Conservation (phyloP, 2,329 filamentous ascomycete genomes). For the Polytolypa hystricis region DNA sequence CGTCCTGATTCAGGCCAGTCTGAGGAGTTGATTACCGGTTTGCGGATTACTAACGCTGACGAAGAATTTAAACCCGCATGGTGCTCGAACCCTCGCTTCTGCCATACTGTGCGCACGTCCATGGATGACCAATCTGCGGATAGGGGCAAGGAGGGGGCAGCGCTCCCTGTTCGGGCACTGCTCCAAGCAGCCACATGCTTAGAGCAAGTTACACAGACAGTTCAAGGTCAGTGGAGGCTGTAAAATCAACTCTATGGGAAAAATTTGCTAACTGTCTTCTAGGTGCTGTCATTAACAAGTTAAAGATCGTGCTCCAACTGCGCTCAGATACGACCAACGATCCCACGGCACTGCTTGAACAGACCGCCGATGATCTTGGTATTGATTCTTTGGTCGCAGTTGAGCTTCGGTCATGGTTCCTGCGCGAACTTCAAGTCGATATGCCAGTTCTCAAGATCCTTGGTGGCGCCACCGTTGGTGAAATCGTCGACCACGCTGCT, state of each 20-base stretch:
- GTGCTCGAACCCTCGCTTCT: constrained; percentile 37
- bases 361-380: constrained; percentile 17
- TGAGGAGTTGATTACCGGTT: constrained; percentile 7
- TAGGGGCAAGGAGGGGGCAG: constrained; percentile 1
- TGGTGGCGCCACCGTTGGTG: constrained; percentile 5
- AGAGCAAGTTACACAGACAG: constrained; percentile 1
- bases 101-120: constrained; percentile 18
- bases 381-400: constrained; percentile 29
- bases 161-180: neutral
- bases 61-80: constrained; percentile 25
- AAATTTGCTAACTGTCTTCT: neutral
- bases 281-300: neutral
- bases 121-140: neutral
- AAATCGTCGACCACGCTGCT: constrained; percentile 1
- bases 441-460: constrained; percentile 39
- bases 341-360: neutral
- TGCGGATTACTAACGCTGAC: constrained; percentile 1
- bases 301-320: constrained; percentile 1
- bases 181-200: neutral
- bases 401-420: constrained; percentile 37
- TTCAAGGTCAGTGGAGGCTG: constrained; percentile 2
- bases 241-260: neutral
- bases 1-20: constrained; percentile 15
- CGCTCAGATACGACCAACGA: neutral
- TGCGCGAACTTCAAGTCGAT: constrained; percentile 33